Percentiles rank a stretch among this genome's conserved stretches.
These are phyloP conservation scores for Cladosporium sphaerospermum DNA, from an alignment of 2,329 filamentous ascomycete genomes.

Conservation along the genomic window DNA sequence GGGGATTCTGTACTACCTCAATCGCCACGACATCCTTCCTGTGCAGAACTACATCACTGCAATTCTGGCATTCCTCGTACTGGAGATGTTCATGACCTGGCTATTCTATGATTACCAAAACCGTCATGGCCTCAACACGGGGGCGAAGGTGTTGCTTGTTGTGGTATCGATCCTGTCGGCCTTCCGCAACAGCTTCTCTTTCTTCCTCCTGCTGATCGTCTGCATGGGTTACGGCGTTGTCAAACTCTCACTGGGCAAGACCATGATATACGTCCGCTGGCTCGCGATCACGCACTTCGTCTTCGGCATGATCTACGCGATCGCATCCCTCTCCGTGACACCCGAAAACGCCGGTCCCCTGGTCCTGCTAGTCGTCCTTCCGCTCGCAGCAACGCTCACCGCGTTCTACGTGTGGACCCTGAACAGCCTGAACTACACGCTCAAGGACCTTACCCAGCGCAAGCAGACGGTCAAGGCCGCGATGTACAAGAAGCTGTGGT, in stretches of 20 bases:
- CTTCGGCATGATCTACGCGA: constrained; percentile 87
- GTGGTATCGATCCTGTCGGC: constrained; percentile 91
- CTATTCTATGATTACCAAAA: constrained; percentile 98
- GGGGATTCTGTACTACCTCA: constrained; percentile 92
- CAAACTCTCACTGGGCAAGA: constrained; percentile 82
- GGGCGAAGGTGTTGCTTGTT: constrained; percentile 80
- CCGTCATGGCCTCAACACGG: constrained; percentile 73
- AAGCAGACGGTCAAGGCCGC: constrained; percentile 87
- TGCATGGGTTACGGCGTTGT: constrained; percentile 99
- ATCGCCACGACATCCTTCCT: constrained; percentile 85
- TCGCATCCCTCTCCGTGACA: constrained; percentile 81
- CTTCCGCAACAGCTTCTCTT: constrained; percentile 92
- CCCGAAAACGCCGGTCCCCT: constrained; percentile 85
- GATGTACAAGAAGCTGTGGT: constrained; percentile 99
- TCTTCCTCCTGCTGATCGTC: constrained; percentile 94
- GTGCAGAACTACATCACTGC: constrained; percentile 99
- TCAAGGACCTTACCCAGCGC: constrained; percentile 90
- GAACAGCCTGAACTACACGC: constrained; percentile 87
- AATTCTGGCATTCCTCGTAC: constrained; percentile 84
- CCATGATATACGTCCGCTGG: constrained; percentile 89
- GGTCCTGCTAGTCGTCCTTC: constrained; percentile 86
- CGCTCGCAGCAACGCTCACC: constrained; percentile 83
- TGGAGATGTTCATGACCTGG: constrained; percentile 98
- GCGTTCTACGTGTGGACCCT: constrained; percentile 99
- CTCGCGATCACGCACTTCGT: constrained; percentile 89